Evolutionary conservation across 2,329 filamentous ascomycete genomes (phyloP).

Genomic region (Ophiostoma australiae): DNA sequence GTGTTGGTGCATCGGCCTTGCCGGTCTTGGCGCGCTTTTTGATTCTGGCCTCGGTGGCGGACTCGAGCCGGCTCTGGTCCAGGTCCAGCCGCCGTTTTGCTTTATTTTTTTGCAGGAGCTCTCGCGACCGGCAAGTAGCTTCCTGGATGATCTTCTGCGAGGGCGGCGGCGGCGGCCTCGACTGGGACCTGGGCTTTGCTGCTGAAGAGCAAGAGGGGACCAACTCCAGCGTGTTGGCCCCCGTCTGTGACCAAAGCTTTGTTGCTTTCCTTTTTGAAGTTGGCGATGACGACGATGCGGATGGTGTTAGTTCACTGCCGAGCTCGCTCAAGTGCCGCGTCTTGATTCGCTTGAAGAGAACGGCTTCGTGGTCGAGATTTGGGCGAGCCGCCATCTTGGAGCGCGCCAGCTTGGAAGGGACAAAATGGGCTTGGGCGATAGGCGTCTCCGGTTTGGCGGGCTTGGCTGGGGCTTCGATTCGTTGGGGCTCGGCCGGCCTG

Average conservation of each 20-base stretch:
- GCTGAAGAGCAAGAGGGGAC: neutral
- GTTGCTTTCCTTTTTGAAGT: neutral
- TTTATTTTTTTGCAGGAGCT: neutral
- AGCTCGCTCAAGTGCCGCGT: neutral
- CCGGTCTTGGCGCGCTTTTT: neutral
- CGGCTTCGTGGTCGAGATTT: neutral
- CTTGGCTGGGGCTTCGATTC: neutral
- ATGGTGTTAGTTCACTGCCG: no score
- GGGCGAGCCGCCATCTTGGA: conserved; percentile 7
- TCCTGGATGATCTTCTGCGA: neutral
- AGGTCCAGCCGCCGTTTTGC: neutral
- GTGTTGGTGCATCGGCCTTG: conserved; percentile 7
- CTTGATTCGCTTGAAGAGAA: neutral
- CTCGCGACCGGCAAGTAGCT: neutral
- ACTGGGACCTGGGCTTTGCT: neutral
- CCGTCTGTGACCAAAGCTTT: neutral
- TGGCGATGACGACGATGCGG: neutral
- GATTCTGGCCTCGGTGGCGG: neutral
- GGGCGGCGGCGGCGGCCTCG: neutral
- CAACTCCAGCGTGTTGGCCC: neutral
- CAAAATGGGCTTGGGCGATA: neutral
- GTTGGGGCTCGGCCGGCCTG: neutral
- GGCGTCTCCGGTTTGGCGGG: neutral
- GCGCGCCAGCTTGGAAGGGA: neutral
- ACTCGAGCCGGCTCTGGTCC: neutral